phyloP scores from a whole-genome alignment of 345 rosid genomes.

The Bretschneidera sinensis region DNA sequence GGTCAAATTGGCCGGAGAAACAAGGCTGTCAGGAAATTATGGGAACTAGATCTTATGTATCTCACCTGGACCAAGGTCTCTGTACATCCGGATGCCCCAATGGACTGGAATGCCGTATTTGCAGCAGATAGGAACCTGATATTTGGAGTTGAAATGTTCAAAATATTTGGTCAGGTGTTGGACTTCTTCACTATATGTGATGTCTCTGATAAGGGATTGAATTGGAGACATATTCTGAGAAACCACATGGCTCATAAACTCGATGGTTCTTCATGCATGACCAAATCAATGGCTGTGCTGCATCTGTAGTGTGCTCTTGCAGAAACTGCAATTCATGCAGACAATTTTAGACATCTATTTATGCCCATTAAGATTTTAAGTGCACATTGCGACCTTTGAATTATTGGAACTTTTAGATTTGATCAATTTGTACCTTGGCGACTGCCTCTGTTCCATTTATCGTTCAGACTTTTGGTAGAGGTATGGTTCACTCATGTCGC shows the following conservation, averaged over 20 bases:
- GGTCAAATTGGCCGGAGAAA: conserved; percentile 92
- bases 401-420: conserved; percentile 25
- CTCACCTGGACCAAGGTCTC: conserved; percentile 78
- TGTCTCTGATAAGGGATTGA: conserved; percentile 32
- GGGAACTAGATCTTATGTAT: conserved; percentile 91
- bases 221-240: conserved; percentile 82
- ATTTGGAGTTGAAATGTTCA: conserved; percentile 94
- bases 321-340: conserved; percentile 8
- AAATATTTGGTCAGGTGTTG: conserved; percentile 92
- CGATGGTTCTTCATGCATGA: conserved; percentile 77
- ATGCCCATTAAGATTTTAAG: conserved; percentile 10
- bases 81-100: conserved; percentile 98
- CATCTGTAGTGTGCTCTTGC: conserved; percentile 36
- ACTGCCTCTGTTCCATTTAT: conserved; percentile 10
- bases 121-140: conserved; percentile 64
- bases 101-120: conserved; percentile 96
- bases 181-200: conserved; percentile 71
- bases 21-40: conserved; percentile 91
- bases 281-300: conserved; percentile 71
- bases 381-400: conserved; percentile 10
- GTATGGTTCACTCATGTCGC: not conserved
- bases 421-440: conserved; percentile 12
- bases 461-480: conserved; percentile 5
- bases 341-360: conserved; percentile 10
- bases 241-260: conserved; percentile 69